A percentile compares a stretch with the other conserved stretches of the same genome.
Evolutionary conservation across 306 rosid species (phyloP).

Genomic region (Elaeagnus macrophylla): DNA sequence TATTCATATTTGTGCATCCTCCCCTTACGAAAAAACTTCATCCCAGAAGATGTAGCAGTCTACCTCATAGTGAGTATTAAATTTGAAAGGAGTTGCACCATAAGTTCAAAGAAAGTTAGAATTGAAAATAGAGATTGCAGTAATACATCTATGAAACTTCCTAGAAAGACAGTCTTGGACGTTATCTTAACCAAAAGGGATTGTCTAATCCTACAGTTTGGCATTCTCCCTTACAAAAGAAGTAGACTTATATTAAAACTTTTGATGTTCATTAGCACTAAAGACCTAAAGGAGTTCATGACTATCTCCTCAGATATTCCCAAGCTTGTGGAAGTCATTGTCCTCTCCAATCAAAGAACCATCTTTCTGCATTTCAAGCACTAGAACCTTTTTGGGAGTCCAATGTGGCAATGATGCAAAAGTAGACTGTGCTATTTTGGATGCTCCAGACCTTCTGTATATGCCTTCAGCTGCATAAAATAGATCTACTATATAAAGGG

Average conservation of each 20-base stretch:
- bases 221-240: conserved; percentile 36
- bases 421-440: conserved; percentile 85
- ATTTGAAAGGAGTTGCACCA: conserved; percentile 76
- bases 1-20: conserved; percentile 97
- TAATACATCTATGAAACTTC: conserved; percentile 5
- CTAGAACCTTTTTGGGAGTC: conserved; percentile 51
- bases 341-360: conserved; percentile 45
- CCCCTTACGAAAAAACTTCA: conserved; percentile 70
- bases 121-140: conserved; percentile 9
- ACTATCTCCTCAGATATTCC: conserved; percentile 59
- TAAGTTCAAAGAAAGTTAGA: conserved; percentile 25
- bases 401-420: conserved; percentile 66
- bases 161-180: conserved; percentile 8
- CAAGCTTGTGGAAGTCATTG: conserved; percentile 52
- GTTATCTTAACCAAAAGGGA: conserved; percentile 24
- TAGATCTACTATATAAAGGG: conserved; percentile 53
- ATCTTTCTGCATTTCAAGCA: conserved; percentile 51
- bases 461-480: conserved; percentile 88
- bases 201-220: conserved; percentile 27
- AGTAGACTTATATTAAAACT: conserved; percentile 64
- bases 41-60: conserved; percentile 77
- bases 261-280: conserved; percentile 41
- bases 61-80: conserved; percentile 77
- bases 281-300: conserved; percentile 46
- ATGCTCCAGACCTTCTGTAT: conserved; percentile 70